Percentiles rank a stretch among this genome's conserved stretches.
These are phyloP conservation scores for Pseudevernia furfuracea DNA, from an alignment of 495 filamentous ascomycete genomes.

Conservation along the genomic window DNA sequence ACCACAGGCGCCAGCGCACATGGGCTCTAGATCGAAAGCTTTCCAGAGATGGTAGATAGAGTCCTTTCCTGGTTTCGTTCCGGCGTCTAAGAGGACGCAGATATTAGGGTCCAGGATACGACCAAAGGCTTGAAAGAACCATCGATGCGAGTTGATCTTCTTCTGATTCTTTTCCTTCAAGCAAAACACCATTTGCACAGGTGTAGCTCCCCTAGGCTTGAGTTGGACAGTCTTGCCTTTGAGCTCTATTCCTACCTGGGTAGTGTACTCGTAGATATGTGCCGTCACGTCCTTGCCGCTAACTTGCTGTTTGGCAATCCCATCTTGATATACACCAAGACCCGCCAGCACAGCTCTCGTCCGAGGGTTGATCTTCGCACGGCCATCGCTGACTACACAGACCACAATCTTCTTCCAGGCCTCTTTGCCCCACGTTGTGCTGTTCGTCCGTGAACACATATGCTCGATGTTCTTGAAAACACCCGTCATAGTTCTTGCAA, in stretches of 20 bases:
- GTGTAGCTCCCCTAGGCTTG: constrained; percentile 63
- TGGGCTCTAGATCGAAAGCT: constrained; percentile 94
- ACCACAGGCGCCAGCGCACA: constrained; percentile 94
- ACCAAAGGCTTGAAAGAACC: constrained; percentile 99
- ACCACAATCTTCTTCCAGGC: constrained; percentile 99
- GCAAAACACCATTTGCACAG: constrained; percentile 97
- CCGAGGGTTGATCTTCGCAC: constrained; percentile 93
- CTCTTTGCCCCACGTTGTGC: constrained; percentile 97
- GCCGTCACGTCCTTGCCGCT: constrained; percentile 96
- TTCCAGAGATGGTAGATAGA: constrained; percentile 99
- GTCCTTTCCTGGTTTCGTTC: constrained; percentile 84
- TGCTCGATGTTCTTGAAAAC: constrained; percentile 98
- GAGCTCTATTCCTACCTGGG: constrained; percentile 77
- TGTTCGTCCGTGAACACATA: constrained; percentile 84
- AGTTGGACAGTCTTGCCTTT: constrained; percentile 83
- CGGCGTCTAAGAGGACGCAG: constrained; percentile 92
- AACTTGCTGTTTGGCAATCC: constrained; percentile 97
- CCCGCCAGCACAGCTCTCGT: constrained; percentile 84
- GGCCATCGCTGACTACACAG: constrained; percentile 94
- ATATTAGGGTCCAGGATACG: constrained; percentile 89
- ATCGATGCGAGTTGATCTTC: constrained; percentile 99
- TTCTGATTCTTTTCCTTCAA: constrained; percentile 99
- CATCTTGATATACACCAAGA: constrained; percentile 96
- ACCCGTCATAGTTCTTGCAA: constrained; percentile 93
- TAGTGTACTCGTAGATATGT: constrained; percentile 99